These are phyloP conservation scores for Rhizophagus clarus DNA, from an alignment of 192 early-diverging fungal genomes.

Conservation along the genomic window DNA sequence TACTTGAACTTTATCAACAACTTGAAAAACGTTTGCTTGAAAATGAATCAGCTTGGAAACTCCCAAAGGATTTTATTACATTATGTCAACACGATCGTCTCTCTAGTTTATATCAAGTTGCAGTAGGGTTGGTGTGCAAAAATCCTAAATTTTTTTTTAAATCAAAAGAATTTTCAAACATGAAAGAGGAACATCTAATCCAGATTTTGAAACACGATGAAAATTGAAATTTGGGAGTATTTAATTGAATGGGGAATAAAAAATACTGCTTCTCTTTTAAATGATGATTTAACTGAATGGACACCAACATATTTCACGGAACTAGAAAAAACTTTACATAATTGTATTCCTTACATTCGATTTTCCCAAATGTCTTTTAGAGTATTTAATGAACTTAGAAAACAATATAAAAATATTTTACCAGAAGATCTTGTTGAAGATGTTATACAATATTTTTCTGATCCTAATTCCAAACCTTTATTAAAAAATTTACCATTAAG, in stretches of 20 bases:
- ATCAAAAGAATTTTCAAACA: neutral
- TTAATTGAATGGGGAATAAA: constrained; percentile 21
- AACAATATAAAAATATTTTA: neutral
- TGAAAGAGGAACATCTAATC: neutral
- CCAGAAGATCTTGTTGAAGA: neutral
- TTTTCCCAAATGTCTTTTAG: no score
- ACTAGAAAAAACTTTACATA: neutral
- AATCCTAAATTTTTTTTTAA: constrained; percentile 1
- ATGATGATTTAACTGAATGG: neutral
- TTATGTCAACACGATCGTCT: neutral
- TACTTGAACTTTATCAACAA: neutral
- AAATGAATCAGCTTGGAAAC: neutral
- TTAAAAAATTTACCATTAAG: neutral
- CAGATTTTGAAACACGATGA: neutral
- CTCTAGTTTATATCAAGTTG: neutral
- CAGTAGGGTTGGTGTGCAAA: neutral
- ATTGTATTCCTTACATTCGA: neutral
- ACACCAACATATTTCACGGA: neutral
- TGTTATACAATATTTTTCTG: neutral
- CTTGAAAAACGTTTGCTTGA: constrained; percentile 5
- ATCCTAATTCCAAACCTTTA: neutral
- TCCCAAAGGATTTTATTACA: neutral
- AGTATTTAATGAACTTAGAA: no score
- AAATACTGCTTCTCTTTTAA: neutral
- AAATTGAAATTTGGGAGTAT: constrained; percentile 16